Evolutionary conservation across 148 eudicot species (phyloP).

Genomic region (Linanthus parryae): DNA sequence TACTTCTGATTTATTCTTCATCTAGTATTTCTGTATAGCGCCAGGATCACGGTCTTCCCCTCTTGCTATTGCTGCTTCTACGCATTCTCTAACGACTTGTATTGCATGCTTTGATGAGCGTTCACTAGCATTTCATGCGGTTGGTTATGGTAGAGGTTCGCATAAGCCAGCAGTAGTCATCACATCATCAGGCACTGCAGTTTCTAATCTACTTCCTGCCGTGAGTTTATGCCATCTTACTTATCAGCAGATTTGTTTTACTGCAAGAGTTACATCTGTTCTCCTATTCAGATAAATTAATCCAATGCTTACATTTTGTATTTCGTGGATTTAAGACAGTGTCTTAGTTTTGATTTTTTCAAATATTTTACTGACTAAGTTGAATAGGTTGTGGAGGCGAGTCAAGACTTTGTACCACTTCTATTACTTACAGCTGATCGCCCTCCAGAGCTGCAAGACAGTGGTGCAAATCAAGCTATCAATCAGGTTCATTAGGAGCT

Average conservation of each 20-base stretch:
- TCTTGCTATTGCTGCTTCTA: slow-evolving; percentile 85
- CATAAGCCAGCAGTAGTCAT: slow-evolving; percentile 84
- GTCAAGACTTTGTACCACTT: slow-evolving; percentile 88
- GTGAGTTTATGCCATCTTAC: slow-evolving; percentile 39
- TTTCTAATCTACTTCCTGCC: slow-evolving; percentile 93
- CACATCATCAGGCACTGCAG: slow-evolving; percentile 97
- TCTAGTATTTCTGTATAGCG: slow-evolving; percentile 94
- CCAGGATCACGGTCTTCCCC: slow-evolving; percentile 99
- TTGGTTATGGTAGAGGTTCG: slow-evolving; percentile 93
- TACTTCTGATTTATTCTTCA: slow-evolving; percentile 35
- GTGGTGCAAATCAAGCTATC: slow-evolving; percentile 97
- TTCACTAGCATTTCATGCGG: slow-evolving; percentile 91
- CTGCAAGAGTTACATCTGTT: not conserved
- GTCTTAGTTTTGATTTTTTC: not conserved
- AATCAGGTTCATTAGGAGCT: slow-evolving; percentile 54
- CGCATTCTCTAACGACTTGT: slow-evolving; percentile 73
- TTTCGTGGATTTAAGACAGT: not conserved
- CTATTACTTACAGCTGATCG: slow-evolving; percentile 93
- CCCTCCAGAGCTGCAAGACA: slow-evolving; percentile 79
- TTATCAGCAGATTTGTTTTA: not conserved
- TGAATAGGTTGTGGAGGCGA: slow-evolving; percentile 92
- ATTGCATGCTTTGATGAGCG: slow-evolving; percentile 87
- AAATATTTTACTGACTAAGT: not conserved
- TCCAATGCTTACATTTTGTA: not conserved
- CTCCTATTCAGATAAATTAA: not conserved